A percentile compares a stretch with the other conserved stretches of the same genome.
phyloP scores from a whole-genome alignment of 495 filamentous ascomycete species.

The Lophiotrema nucula region DNA sequence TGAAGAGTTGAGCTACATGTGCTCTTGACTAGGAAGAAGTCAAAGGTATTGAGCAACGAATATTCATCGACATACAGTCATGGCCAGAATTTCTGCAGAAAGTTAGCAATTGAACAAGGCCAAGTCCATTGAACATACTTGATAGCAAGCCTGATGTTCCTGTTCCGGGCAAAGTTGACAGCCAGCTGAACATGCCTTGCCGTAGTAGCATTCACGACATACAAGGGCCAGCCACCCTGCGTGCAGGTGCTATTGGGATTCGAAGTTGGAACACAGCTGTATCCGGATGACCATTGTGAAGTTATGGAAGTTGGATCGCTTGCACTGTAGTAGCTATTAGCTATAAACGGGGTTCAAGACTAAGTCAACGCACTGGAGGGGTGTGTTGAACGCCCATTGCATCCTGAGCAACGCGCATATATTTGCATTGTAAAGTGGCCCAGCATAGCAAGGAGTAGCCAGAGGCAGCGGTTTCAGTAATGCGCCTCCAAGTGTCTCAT shows the following conservation, averaged over 20 bases:
- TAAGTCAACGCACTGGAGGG: slow-evolving; percentile 20
- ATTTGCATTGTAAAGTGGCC: slow-evolving; percentile 7
- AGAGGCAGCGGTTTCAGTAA: slow-evolving; percentile 22
- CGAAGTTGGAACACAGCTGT: slow-evolving; percentile 17
- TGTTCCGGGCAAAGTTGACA: slow-evolving; percentile 30
- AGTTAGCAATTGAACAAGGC: background rate
- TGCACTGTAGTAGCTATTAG: slow-evolving; percentile 2
- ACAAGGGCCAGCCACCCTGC: slow-evolving; percentile 25
- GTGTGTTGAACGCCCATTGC: slow-evolving; percentile 8
- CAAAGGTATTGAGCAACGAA: too few species aligned
- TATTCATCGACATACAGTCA: too few species aligned
- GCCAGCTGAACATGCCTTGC: slow-evolving; percentile 25
- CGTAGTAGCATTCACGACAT: slow-evolving; percentile 25
- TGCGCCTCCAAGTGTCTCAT: slow-evolving; percentile 26
- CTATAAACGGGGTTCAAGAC: too few species aligned
- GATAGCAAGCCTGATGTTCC: slow-evolving; percentile 24
- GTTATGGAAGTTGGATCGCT: slow-evolving; percentile 18
- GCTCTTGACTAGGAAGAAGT: too few species aligned
- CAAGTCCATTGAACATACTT: too few species aligned
- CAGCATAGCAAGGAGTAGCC: slow-evolving; percentile 21
- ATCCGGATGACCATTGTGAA: slow-evolving; percentile 18
- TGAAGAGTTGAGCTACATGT: too few species aligned
- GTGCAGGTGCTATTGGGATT: slow-evolving; percentile 17
- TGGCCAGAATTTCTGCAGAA: slow-evolving; percentile 49
- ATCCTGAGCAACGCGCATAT: slow-evolving; percentile 12